phyloP scores from a whole-genome alignment of 768 basidiomycete species.

The Cubamyces lactineus region DNA sequence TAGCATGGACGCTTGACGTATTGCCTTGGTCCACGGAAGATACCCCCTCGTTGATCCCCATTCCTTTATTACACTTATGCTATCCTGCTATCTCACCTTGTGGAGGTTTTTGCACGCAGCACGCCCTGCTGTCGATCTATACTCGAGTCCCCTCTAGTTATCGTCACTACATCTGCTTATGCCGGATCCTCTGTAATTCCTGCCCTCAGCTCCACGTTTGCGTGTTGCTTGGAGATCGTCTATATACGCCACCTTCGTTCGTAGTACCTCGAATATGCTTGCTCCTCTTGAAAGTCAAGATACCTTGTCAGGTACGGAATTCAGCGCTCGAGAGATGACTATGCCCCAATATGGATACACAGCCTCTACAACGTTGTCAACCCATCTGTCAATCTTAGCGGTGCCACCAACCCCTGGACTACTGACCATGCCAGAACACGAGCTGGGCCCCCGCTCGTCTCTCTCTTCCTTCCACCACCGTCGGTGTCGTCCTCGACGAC shows the following conservation, averaged over 20 bases:
- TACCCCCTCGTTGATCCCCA: slow-evolving; percentile 18
- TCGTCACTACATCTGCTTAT: neutral
- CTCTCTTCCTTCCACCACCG: slow-evolving; percentile 4
- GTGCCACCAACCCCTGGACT: slow-evolving; percentile 7
- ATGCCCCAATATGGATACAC: slow-evolving; percentile 8
- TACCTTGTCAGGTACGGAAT: neutral
- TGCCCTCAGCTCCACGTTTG: neutral
- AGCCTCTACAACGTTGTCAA: neutral
- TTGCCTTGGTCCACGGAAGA: slow-evolving; percentile 17
- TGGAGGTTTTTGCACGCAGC: neutral
- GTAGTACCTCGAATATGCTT: neutral
- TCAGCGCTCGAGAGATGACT: neutral
- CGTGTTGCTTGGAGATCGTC: neutral
- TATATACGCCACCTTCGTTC: slow-evolving; percentile 16
- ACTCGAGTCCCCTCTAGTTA: neutral
- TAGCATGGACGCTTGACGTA: slow-evolving; percentile 15
- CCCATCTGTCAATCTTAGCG: slow-evolving; percentile 17
- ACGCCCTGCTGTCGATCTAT: neutral
- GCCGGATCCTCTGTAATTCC: slow-evolving; percentile 16
- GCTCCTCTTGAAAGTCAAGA: neutral
- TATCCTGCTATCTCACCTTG: slow-evolving; percentile 2
- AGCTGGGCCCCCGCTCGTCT: neutral
- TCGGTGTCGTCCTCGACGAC: neutral
- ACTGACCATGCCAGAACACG: slow-evolving; percentile 1
- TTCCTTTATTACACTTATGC: neutral